phyloP scores from a whole-genome alignment of 225 moss, liverwort and hornwort species.

The Physcomitrium patens region DNA sequence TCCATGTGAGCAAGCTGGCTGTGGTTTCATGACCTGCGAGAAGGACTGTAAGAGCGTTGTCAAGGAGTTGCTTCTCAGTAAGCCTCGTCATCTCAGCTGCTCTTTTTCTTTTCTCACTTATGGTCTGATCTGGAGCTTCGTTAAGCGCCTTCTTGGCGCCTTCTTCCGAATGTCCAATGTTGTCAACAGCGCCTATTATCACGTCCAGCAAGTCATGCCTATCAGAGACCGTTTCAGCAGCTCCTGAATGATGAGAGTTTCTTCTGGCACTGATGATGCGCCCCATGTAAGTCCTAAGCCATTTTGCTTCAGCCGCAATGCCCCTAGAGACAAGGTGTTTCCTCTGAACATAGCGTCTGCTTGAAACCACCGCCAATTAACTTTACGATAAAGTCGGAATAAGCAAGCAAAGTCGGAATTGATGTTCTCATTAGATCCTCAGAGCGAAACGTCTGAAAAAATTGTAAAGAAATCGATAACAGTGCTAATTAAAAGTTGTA shows the following conservation, averaged over 20 bases:
- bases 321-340: conserved; percentile 36
- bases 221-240: conserved; percentile 14
- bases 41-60: conserved; percentile 74
- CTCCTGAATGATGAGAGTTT: neutral
- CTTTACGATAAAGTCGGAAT: neutral
- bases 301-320: conserved; percentile 52
- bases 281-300: conserved; percentile 57
- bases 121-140: conserved; percentile 19
- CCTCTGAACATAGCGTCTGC: conserved; percentile 56
- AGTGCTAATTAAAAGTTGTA: neutral
- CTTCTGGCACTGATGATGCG: conserved; percentile 51
- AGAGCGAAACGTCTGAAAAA: neutral
- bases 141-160: neutral
- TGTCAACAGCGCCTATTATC: conserved; percentile 47
- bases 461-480: neutral
- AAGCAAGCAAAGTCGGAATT: neutral
- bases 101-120: conserved; percentile 36
- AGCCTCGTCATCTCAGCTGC: conserved; percentile 35
- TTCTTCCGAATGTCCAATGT: conserved; percentile 1
- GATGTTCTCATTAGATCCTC: neutral
- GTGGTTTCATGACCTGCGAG: conserved; percentile 94
- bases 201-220: conserved; percentile 67
- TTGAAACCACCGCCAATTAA: conserved; percentile 21
- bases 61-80: conserved; percentile 59
- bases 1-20: conserved; percentile 85